Base-by-base conservation (phyloP, 2,329 filamentous ascomycete genomes). In the Cryphonectria japonica region DNA sequence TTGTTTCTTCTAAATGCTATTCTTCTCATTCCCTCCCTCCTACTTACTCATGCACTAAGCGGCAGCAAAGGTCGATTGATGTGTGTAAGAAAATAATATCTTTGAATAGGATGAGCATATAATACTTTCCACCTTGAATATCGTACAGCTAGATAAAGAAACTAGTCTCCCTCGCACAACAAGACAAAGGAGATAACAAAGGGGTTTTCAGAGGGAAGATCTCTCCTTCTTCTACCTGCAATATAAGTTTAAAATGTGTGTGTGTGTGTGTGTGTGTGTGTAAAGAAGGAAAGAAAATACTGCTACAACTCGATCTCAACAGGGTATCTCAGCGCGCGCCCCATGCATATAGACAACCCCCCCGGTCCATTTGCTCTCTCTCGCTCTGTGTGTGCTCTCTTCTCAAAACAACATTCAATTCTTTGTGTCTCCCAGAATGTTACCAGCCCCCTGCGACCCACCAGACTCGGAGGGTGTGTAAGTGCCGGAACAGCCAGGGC, bases 401-500 rank as follows among this genome's bases (percentile, higher is more conserved):
- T 39, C 39, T 41, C 26, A 1, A 19, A 1, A 34, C 26, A 60
- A 57, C 37, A 7, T n/a, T 41, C 71, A 77, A 43, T 75, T 68
- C 72, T 77, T 77, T 43, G 74, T 72, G 26, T 78, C 75, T 9
- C 75, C 75, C 2, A 76, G 68, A 16, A 73, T 73, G 61, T 75
- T 74, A 64, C 72, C 64, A 41, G 72, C 71, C 0, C 69, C 70
- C n/a, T 67, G 73, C 60, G 73, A 76, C 16, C 72, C 73, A 6
- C 32, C 32, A 32, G 65, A 67, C 29, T 57, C 74, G 41, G 71
- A 73, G 32, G 78, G 76, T 1, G 76, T 75, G 69, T 80, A 78
- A 43, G 72, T 37, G 5, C 69, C 39, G 43, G 72, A 68, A 61
- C 77, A 77, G 54, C 79, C 79, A 3, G 82, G 81, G 70, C 80